Evolutionary conservation across 2,329 filamentous ascomycete species (phyloP).

Genomic region (Iodosphaeria phyllophila): DNA sequence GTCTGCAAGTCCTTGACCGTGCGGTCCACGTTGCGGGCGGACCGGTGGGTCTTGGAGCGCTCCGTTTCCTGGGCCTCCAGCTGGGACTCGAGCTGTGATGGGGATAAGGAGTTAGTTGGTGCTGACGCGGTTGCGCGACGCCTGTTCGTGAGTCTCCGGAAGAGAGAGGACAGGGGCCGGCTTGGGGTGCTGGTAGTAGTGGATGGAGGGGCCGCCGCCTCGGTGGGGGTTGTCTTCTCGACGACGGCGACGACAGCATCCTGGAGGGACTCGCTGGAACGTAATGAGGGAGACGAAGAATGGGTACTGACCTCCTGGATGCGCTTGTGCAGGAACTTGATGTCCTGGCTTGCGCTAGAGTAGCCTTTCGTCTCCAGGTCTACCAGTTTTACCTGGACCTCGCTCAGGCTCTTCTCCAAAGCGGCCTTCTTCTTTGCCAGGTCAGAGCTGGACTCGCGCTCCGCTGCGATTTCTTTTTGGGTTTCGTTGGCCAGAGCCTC

Average conservation of each 20-base stretch:
- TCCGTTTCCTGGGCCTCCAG: conserved; percentile 69
- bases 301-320: conserved; percentile 67
- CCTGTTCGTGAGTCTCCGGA: conserved; percentile 7
- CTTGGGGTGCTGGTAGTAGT: conserved; percentile 2
- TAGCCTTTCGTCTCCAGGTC: conserved; percentile 96
- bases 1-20: conserved; percentile 82
- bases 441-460: conserved; percentile 64
- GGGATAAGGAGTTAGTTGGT: conserved; percentile 8
- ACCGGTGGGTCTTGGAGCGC: conserved; percentile 65
- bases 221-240: conserved; percentile 2
- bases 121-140: conserved; percentile 7
- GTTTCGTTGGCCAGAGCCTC: conserved; percentile 76
- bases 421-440: conserved; percentile 80
- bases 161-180: conserved; percentile 8
- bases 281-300: conserved; percentile 3
- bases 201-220: not conserved
- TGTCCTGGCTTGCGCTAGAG: conserved; percentile 82
- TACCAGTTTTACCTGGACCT: conserved; percentile 74
- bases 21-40: conserved; percentile 80
- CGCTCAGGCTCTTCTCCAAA: conserved; percentile 78
- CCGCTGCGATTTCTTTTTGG: conserved; percentile 76
- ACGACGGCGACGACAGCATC: too few species aligned
- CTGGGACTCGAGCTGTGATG: conserved; percentile 59
- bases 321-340: conserved; percentile 82
- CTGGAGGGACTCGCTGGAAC: too few species aligned